These are phyloP conservation scores for Solanum rostratum DNA, from an alignment of 257 asterid genomes.

Conservation along the genomic window DNA sequence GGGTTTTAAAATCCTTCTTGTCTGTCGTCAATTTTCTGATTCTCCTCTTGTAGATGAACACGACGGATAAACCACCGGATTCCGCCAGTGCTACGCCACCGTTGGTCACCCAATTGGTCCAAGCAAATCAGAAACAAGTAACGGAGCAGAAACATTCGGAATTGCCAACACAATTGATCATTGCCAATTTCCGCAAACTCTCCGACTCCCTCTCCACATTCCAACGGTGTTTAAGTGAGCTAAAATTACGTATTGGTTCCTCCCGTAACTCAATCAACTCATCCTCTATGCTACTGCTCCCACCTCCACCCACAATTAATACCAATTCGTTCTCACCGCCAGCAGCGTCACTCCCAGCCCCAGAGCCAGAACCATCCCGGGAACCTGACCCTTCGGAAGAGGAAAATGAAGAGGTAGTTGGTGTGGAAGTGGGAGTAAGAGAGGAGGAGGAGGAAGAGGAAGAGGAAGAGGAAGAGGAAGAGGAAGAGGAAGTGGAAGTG, in stretches of 20 bases:
- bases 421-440: not conserved
- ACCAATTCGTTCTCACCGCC: not conserved
- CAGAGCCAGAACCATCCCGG: not conserved
- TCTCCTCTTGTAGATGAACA: not conserved
- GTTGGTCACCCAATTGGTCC: not conserved
- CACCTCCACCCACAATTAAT: not conserved
- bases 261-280: slow-evolving; percentile 29
- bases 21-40: not conserved
- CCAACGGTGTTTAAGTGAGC: slow-evolving; percentile 42
- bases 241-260: slow-evolving; percentile 36
- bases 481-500: not conserved
- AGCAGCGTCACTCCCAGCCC: not conserved
- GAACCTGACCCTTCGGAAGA: not conserved
- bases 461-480: not conserved
- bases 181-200: slow-evolving; percentile 31
- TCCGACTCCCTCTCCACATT: slow-evolving; percentile 39
- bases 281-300: slow-evolving; percentile 3
- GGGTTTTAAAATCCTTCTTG: not conserved
- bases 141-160: not conserved
- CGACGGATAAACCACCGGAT: not conserved
- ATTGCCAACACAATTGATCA: not conserved
- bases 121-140: not conserved
- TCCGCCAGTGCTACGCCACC: not conserved
- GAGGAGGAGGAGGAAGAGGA: not conserved
- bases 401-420: not conserved